Percentiles rank a stretch among this genome's conserved stretches.
Conservation (phyloP, 495 filamentous ascomycete species). For the Trichoderma orchidacearum region DNA sequence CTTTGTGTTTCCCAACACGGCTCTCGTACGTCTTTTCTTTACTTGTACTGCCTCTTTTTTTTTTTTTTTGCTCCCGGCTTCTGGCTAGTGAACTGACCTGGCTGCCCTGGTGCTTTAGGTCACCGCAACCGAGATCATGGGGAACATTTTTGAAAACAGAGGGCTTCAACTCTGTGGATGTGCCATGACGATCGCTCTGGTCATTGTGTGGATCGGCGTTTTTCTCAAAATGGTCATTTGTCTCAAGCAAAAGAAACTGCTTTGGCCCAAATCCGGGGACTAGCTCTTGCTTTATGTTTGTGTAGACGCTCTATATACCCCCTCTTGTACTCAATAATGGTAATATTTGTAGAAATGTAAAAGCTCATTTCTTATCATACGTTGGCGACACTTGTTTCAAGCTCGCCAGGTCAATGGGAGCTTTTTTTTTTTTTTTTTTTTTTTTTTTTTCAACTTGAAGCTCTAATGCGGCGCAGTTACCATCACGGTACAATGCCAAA, state of each 20-base stretch:
- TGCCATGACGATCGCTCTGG: constrained; percentile 40
- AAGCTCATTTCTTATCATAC: too few species aligned
- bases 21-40: constrained; percentile 24
- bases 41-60: background rate
- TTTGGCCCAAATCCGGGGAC: background rate
- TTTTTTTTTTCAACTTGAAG: too few species aligned
- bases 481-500: too few species aligned
- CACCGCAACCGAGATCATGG: constrained; percentile 54
- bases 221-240: constrained; percentile 54
- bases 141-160: constrained; percentile 41
- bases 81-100: background rate
- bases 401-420: too few species aligned
- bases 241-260: constrained; percentile 41
- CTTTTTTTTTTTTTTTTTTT: too few species aligned
- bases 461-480: too few species aligned
- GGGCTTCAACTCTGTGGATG: constrained; percentile 50
- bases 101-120: constrained; percentile 9
- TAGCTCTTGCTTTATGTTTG: background rate
- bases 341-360: too few species aligned
- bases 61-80: background rate
- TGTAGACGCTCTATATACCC: too few species aligned
- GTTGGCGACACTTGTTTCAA: too few species aligned
- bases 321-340: too few species aligned
- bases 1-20: constrained; percentile 80
- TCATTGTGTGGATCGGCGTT: constrained; percentile 55